Conservation (phyloP, 352 stramenopile species). For the Phytophthora citricola region DNA sequence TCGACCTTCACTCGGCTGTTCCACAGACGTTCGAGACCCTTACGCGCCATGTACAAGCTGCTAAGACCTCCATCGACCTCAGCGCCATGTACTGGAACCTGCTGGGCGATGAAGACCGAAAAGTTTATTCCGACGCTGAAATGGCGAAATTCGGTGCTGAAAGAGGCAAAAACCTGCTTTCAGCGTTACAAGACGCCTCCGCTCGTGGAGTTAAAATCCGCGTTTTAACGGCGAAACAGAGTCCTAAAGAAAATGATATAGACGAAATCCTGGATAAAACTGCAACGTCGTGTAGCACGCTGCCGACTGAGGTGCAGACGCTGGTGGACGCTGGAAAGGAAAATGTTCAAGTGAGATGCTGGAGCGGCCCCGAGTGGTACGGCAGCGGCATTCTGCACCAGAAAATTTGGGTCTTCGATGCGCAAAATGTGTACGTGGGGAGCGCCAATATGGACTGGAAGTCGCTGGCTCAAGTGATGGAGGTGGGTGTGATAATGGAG, state of each 20-base stretch:
- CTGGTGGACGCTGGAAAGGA: constrained; percentile 40
- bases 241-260: constrained; percentile 10
- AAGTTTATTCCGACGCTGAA: constrained; percentile 55
- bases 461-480: constrained; percentile 84
- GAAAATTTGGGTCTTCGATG: constrained; percentile 84
- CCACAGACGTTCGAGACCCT: constrained; percentile 61
- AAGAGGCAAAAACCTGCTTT: constrained; percentile 57
- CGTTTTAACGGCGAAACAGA: constrained; percentile 53
- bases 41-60: constrained; percentile 45
- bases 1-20: constrained; percentile 43
- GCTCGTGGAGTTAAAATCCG: constrained; percentile 60
- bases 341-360: constrained; percentile 59
- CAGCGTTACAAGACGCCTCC: constrained; percentile 55
- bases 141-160: constrained; percentile 70
- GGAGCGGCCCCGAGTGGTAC: constrained; percentile 76
- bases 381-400: constrained; percentile 84
- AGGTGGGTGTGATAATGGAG: constrained; percentile 76
- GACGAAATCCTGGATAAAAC: constrained; percentile 13
- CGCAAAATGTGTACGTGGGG: constrained; percentile 69
- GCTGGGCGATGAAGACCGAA: constrained; percentile 60
- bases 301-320: constrained; percentile 68
- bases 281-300: constrained; percentile 35
- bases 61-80: constrained; percentile 65
- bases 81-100: constrained; percentile 91
- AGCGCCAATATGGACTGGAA: constrained; percentile 92